Base-by-base conservation (phyloP, 768 basidiomycete genomes). In the Lentinula aciculospora region DNA sequence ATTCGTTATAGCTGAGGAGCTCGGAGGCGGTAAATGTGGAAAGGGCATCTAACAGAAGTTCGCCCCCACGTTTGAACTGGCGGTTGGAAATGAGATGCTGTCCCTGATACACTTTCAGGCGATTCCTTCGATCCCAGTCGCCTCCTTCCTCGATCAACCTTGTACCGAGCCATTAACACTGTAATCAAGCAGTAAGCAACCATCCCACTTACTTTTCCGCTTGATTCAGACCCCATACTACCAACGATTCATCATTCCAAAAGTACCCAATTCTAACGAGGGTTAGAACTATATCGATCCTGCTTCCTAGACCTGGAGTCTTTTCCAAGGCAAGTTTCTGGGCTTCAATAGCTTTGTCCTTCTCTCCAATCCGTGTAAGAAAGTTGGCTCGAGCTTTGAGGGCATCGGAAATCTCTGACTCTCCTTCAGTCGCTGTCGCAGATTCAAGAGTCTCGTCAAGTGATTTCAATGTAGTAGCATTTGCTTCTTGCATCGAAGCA, bases 121-220 rank as follows among this genome's bases (percentile, higher is more conserved):
- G 83, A 71, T 98, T 99, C 37, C 94, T 84, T 55, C 96, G 79
- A 70, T 99, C 96, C 96, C 96, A 99, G 73, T 99, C 96, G 45
- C 96, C 96, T 0, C 96, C 96, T 69, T 93, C 83, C 64, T 98
- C 94, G 55, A 97, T 89, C 42, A 97, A 77, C 56, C 92, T 94
- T 19, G 40, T 19, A 29, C 15, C 25, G 17, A 4, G 5, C 15
- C 27, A 31, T 47, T 15, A 51, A 47, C 28, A 5, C 46, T 47
- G 15, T 47, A 1, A 13, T 29, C 46, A 17, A 7, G 46, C 25
- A 42, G 28, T 57, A 37, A 36, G 2, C 25, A n/a, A 34, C 23
- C 10, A 10, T 3, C 25, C 23, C 12, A 78, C 86, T 61, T 58
- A 94, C 90, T 85, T 81, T 64, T 92, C 89, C 0, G 95, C 95